phyloP scores from a whole-genome alignment of 2,329 filamentous ascomycete species.

The Botrytis hyacinthi region DNA sequence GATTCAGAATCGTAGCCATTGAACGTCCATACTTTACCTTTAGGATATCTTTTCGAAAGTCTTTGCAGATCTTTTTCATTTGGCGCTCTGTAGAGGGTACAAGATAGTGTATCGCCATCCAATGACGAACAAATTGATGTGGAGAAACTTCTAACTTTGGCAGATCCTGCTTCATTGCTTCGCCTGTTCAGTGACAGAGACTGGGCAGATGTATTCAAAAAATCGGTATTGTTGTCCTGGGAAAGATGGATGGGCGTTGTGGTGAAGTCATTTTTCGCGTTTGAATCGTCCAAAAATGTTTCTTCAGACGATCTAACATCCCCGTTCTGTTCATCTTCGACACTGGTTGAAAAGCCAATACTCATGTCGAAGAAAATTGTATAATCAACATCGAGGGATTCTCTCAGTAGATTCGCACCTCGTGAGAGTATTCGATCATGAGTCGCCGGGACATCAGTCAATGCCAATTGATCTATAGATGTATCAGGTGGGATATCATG shows the following conservation, averaged over 20 bases:
- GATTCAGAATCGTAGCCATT: conserved; percentile 17
- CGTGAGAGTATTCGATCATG: conserved; percentile 20
- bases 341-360: conserved; percentile 14
- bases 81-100: not conserved
- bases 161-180: conserved; percentile 12
- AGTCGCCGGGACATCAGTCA: not conserved
- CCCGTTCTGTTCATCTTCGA: not conserved
- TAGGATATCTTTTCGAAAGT: conserved; percentile 3
- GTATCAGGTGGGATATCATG: not conserved
- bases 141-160: conserved; percentile 16
- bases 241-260: not conserved
- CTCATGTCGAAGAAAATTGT: conserved; percentile 25
- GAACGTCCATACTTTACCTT: conserved; percentile 18
- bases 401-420: conserved; percentile 24
- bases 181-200: not conserved
- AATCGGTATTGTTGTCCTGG: not conserved
- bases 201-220: not conserved
- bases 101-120: not conserved
- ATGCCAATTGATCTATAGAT: not conserved
- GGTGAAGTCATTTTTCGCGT: not conserved
- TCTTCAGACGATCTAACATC: not conserved
- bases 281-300: not conserved
- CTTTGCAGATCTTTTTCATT: conserved; percentile 16
- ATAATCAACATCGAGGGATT: conserved; percentile 26
- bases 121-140: conserved; percentile 2